Conservation (phyloP, 768 basidiomycete genomes). For the Naganishia vaughanmartiniae region DNA sequence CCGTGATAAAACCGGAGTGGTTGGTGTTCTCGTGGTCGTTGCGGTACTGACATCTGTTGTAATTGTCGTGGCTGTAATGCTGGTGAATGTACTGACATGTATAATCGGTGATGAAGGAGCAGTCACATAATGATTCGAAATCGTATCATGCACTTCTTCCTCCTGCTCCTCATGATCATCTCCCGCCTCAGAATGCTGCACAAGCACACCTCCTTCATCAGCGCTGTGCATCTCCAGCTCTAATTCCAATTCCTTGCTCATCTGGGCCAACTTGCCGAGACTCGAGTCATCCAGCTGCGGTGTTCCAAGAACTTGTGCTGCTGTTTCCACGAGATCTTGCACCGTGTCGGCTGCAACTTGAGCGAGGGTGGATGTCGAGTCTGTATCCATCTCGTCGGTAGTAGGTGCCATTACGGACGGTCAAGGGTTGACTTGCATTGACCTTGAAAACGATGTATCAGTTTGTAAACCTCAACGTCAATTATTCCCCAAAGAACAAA, state of each 20-base stretch:
- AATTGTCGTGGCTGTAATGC: not conserved
- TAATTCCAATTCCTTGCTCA: constrained; percentile 7
- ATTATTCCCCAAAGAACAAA: not conserved
- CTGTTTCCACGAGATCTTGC: constrained; percentile 2
- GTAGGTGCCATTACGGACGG: not conserved
- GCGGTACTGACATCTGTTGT: not conserved
- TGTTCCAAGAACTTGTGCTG: not conserved
- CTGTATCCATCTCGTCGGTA: not conserved
- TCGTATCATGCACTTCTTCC: not conserved
- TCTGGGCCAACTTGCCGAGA: constrained; percentile 16
- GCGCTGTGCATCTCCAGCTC: not conserved
- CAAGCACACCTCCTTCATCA: not conserved
- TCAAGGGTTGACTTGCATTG: not conserved
- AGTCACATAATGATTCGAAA: constrained; percentile 3
- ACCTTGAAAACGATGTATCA: not conserved
- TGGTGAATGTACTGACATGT: not conserved
- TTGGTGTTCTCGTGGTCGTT: no score
- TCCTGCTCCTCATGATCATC: not conserved
- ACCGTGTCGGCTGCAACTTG: constrained; percentile 3
- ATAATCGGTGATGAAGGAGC: constrained; percentile 18
- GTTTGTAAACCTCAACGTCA: no score
- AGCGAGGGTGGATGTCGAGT: not conserved
- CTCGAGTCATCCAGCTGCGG: constrained; percentile 14
- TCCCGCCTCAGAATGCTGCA: no score
- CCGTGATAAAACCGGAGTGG: not conserved